phyloP scores from a whole-genome alignment of 1,139 yeast genomes.

The Yamadazyma jaroonii region DNA sequence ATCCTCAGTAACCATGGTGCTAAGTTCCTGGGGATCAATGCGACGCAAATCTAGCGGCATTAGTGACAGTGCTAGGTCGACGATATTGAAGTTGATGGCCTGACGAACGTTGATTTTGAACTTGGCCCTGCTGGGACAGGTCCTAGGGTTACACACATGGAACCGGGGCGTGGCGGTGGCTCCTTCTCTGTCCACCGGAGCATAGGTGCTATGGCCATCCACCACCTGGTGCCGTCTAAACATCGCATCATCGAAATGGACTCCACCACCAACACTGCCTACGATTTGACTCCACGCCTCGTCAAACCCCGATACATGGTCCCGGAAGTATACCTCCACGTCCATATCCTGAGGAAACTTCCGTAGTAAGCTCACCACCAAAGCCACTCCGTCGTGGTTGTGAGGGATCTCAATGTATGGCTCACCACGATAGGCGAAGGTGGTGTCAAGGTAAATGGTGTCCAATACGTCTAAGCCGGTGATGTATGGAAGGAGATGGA shows the following conservation, averaged over 20 bases:
- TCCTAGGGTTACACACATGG: not conserved
- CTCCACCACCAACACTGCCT: slow-evolving; percentile 24
- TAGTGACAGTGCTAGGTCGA: slow-evolving; percentile 29
- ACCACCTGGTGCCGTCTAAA: not conserved
- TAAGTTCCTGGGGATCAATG: slow-evolving; percentile 15
- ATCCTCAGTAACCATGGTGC: slow-evolving; percentile 14
- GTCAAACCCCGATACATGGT: slow-evolving; percentile 53
- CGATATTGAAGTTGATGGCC: slow-evolving; percentile 38
- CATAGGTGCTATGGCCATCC: not conserved
- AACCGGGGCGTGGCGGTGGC: not conserved
- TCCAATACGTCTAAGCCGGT: slow-evolving; percentile 33
- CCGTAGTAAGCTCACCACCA: slow-evolving; percentile 29
- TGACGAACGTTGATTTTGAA: slow-evolving; percentile 31
- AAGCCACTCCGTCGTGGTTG: slow-evolving; percentile 41
- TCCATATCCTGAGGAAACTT: slow-evolving; percentile 45
- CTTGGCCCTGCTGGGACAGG: slow-evolving; percentile 7
- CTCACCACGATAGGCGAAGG: slow-evolving; percentile 50
- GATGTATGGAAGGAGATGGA: slow-evolving; percentile 43
- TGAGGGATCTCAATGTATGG: slow-evolving; percentile 45
- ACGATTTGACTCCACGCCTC: slow-evolving; percentile 49
- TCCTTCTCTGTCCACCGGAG: not conserved
- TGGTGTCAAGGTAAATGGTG: slow-evolving; percentile 55
- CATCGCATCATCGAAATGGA: slow-evolving; percentile 17
- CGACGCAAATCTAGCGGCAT: slow-evolving; percentile 22
- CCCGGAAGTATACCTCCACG: slow-evolving; percentile 40